Base-by-base conservation (phyloP, 148 eudicot species). In the Rhododendron kiyosumense region DNA sequence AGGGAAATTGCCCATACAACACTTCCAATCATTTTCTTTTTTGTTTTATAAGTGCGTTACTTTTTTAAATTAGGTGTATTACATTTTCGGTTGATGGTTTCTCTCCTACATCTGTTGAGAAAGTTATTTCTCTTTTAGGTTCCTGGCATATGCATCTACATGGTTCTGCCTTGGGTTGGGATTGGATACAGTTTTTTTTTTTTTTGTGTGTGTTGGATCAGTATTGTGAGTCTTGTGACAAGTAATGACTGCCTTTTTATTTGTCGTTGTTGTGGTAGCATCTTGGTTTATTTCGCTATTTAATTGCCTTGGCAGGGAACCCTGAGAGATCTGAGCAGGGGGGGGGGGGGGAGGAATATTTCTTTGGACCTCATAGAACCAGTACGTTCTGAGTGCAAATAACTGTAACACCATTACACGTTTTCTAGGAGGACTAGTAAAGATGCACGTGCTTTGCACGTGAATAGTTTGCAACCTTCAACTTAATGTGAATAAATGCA, bases 261-360 rank as follows among this genome's bases (percentile, higher is more conserved):
- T 71, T 59, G 48, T 38, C 8, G 22, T 69, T 54, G n/a, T 43
- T 82, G 22, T 79, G 67, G 38, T 45, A 14, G 18, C 32, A 15
- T 65, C 26, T 81, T 41, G 73, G 49, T 54, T 80, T 83, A 54
- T 76, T 41, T 38, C 71, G 28, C 80, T 79, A 81, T 73, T 20
- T 82, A 67, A 8, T 80, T 74, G 86, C 49, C 49, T 78, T 41
- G 34, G 63, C 87, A 90, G 92, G 92, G 92, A 86, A 90, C 91
- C 14, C 85, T 90, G 48, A 87, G 92, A 84, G 89, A 90, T 82
- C 83, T 90, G 30, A 89, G 78, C 67, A 90, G 86, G 86, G 89
- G 86, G n/a, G n/a, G n/a, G n/a, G n/a, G n/a, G 81, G 89, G 89
- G 63, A 87, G 87, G 79, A 87, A 81, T 84, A 67, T 77, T 81